Percentiles rank a stretch among this genome's conserved stretches.
Evolutionary conservation across 2,329 filamentous ascomycete genomes (phyloP).

Genomic region (Cladosporium sp.): DNA sequence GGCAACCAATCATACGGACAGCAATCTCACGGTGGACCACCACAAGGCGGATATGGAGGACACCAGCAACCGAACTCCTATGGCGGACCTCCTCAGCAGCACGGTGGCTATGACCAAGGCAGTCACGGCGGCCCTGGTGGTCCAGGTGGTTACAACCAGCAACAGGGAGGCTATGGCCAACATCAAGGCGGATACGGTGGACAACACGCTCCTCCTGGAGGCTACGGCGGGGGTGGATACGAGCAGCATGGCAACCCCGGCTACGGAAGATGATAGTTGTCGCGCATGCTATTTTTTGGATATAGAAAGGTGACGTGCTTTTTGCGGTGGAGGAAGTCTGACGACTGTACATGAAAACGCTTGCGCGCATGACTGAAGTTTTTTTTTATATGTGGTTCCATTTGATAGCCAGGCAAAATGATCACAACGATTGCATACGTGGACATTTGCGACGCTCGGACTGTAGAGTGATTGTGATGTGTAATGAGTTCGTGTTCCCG

Average conservation of each 20-base stretch:
- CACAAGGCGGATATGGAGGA: constrained; percentile 22
- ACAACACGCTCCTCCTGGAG: constrained; percentile 21
- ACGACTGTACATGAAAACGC: constrained; percentile 16
- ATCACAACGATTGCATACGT: constrained; percentile 7
- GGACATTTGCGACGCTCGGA: constrained; percentile 1
- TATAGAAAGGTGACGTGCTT: constrained; percentile 21
- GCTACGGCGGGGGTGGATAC: constrained; percentile 25
- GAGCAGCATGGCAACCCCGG: constrained; percentile 21
- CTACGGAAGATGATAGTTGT: constrained; percentile 23
- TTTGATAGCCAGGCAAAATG: neutral
- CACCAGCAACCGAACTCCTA: constrained; percentile 16
- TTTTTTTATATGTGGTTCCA: neutral
- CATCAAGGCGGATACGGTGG: constrained; percentile 27
- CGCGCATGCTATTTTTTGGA: constrained; percentile 33
- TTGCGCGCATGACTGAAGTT: constrained; percentile 5
- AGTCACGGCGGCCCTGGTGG: constrained; percentile 7
- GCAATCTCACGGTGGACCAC: constrained; percentile 19
- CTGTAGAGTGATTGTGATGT: neutral
- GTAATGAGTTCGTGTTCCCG: neutral
- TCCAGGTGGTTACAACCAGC: constrained; percentile 6
- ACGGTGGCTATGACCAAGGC: constrained; percentile 7
- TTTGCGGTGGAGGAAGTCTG: neutral
- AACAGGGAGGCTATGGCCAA: constrained; percentile 26
- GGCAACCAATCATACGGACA: constrained; percentile 5
- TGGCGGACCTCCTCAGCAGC: neutral